phyloP scores from a whole-genome alignment of 2,329 filamentous ascomycete species.

The Pochonia chlamydosporia region DNA sequence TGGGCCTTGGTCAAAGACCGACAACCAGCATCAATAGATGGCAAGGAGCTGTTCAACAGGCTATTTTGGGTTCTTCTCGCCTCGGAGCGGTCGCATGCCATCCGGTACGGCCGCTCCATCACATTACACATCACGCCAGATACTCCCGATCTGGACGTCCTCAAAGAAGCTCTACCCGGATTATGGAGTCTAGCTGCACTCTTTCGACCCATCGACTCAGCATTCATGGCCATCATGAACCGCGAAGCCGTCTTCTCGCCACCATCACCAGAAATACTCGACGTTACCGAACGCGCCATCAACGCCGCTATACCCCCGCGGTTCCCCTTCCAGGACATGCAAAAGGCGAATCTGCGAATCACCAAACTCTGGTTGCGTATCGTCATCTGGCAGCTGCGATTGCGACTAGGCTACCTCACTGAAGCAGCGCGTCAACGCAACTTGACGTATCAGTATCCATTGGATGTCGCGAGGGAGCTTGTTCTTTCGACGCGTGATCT shows the following conservation, averaged over 20 bases:
- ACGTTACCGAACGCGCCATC: constrained; percentile 29
- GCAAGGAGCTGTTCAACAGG: constrained; percentile 23
- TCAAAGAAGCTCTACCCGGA: constrained; percentile 25
- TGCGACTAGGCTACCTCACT: constrained; percentile 35
- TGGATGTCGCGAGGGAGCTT: constrained; percentile 35
- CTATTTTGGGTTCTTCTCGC: constrained; percentile 39
- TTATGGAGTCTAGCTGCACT: constrained; percentile 35
- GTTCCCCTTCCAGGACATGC: constrained; percentile 31
- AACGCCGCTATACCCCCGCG: constrained; percentile 29
- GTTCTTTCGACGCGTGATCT: constrained; percentile 32
- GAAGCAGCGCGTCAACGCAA: constrained; percentile 25
- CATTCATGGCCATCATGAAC: constrained; percentile 35
- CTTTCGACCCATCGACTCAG: constrained; percentile 35
- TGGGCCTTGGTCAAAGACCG: constrained; percentile 28
- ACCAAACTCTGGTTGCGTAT: constrained; percentile 40
- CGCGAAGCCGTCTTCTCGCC: constrained; percentile 24
- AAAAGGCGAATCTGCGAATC: constrained; percentile 37
- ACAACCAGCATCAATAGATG: constrained; percentile 15
- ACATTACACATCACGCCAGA: constrained; percentile 35
- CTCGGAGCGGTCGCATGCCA: constrained; percentile 38
- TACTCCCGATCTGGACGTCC: constrained; percentile 25
- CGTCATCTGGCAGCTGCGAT: constrained; percentile 38
- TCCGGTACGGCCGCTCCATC: constrained; percentile 37
- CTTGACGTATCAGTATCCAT: constrained; percentile 36
- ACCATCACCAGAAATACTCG: constrained; percentile 25